Conservation (phyloP, 176 grass and related monocot species). For the Alloteropsis semialata region DNA sequence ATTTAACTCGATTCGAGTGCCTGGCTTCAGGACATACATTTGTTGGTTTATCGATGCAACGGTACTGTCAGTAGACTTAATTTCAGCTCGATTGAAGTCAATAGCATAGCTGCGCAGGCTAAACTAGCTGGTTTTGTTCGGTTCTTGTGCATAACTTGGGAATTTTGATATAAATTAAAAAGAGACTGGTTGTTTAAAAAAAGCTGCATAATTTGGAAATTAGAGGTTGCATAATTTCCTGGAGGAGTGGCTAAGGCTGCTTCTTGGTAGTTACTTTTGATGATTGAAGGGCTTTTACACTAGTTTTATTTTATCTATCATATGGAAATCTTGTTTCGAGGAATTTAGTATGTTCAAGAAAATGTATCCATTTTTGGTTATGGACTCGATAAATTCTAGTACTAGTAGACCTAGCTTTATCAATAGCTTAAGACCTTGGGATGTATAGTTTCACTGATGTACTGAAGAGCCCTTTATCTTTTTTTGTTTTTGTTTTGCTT, state of each 20-base stretch:
- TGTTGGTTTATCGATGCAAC: neutral
- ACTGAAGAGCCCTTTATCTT: neutral
- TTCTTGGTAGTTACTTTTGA: neutral
- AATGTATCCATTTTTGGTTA: neutral
- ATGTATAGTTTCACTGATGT: neutral
- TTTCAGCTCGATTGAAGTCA: neutral
- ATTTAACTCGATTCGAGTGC: neutral
- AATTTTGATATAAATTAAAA: neutral
- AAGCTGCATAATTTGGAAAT: neutral
- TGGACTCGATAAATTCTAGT: neutral
- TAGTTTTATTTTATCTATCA: neutral
- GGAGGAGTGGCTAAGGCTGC: neutral
- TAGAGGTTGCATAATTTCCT: neutral
- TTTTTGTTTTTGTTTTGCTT: neutral
- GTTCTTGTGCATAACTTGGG: neutral
- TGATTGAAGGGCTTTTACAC: neutral
- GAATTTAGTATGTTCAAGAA: neutral
- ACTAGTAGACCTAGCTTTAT: neutral
- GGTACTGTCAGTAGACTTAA: neutral
- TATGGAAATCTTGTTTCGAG: neutral
- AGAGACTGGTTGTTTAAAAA: neutral
- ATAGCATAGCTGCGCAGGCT: neutral
- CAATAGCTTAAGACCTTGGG: neutral
- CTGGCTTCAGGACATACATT: neutral
- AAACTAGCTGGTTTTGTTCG: neutral